Base-by-base conservation (phyloP, 345 rosid genomes). In the Gossypium raimondii region DNA sequence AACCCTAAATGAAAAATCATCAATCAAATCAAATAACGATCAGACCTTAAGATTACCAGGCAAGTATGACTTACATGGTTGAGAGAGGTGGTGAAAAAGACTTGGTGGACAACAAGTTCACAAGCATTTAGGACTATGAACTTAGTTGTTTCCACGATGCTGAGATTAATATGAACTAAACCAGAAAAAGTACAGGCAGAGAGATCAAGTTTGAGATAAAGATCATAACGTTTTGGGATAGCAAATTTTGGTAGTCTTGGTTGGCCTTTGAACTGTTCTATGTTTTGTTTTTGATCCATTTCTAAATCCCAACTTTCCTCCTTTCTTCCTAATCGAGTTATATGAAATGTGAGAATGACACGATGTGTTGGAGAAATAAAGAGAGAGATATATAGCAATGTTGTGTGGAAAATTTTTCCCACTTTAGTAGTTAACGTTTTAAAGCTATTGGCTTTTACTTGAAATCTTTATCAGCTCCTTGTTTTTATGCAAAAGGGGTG, bases 81-180 rank as follows among this genome's bases (percentile, higher is more conserved):
- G 27, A 18, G 47, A 16, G 78, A 81, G 75, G 22, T 72, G 62
- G 82, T 78, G 80, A 85, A 83, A 57, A 63, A 73, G 70, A 76
- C 84, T 63, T 72, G 67, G 29, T 63, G 73, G 56, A 80, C 74
- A 9, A 56, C 65, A 69, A 87, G 85, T 62, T 81, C 82, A 45
- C 76, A 79, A 47, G 81, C 81, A 64, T 87, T 85, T 68, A 85
- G 73, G 76, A 87, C 86, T 44, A 81, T 75, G 53, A 81, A 73
- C 51, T 70, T 75, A 6, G 86, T 80, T 60, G 70, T 73, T 51
- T 84, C 78, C 63, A 24, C 45, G 66, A 86, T 51, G 57, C 70
- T 25, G n/a, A 86, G 70, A 60, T 63, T 22, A 50, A 83, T 58
- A 9, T 52, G 56, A 9, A 70, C 72, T 11, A 67, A 34, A 48